A percentile compares a stretch with the other conserved stretches of the same genome.
Evolutionary conservation across 2,329 filamentous ascomycete genomes (phyloP).

Genomic region (Beauveria varroae): DNA sequence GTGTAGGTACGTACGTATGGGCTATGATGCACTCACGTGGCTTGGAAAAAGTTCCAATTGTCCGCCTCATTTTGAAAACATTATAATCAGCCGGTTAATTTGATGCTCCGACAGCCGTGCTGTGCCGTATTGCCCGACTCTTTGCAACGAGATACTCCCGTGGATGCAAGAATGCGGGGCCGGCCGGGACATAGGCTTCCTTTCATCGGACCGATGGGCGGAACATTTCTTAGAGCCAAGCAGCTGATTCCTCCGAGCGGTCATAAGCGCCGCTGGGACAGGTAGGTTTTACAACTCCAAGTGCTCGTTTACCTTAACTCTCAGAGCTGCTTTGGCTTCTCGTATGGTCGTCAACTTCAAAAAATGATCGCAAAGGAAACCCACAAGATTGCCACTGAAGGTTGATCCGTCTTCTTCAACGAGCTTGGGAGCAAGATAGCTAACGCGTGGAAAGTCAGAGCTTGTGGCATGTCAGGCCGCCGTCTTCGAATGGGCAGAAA

Average conservation of each 20-base stretch:
- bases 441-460: neutral
- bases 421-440: neutral
- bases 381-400: neutral
- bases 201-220: neutral
- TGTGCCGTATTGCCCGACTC: neutral
- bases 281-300: neutral
- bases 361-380: neutral
- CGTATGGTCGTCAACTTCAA: neutral
- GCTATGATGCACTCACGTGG: too few species aligned
- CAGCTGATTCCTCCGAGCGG: neutral
- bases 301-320: neutral
- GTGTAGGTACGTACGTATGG: too few species aligned
- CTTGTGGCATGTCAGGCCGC: conserved; percentile 9
- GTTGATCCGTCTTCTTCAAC: neutral
- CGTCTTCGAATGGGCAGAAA: conserved; percentile 56
- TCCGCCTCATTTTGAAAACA: too few species aligned
- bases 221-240: neutral
- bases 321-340: neutral
- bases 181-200: neutral
- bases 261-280: neutral
- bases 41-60: too few species aligned
- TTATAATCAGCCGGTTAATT: too few species aligned
- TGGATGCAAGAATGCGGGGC: neutral
- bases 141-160: neutral
- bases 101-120: too few species aligned